Conservation (phyloP, 768 basidiomycete genomes). For the Suillus variegatus region DNA sequence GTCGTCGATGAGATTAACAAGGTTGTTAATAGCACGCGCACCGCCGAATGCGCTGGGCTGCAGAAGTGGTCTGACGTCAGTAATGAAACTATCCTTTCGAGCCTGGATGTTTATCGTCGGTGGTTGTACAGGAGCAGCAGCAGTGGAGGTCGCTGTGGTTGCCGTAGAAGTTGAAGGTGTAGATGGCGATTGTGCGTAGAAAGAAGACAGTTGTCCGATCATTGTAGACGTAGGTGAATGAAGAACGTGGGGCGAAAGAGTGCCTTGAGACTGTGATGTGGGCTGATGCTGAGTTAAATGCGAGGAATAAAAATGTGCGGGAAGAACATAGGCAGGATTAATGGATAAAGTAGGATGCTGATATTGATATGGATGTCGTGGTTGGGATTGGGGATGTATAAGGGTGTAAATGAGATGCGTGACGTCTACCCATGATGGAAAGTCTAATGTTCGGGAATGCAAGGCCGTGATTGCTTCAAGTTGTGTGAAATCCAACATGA, state of each 20-base stretch:
- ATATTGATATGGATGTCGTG: conserved; percentile 41
- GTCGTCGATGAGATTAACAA: conserved; percentile 58
- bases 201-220: conserved; percentile 36
- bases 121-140: conserved; percentile 27
- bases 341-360: conserved; percentile 44
- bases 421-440: conserved; percentile 82
- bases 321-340: conserved; percentile 42
- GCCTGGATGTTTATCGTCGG: conserved; percentile 47
- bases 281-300: conserved; percentile 25
- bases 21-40: conserved; percentile 63
- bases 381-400: conserved; percentile 42
- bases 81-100: conserved; percentile 54
- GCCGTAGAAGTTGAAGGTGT: conserved; percentile 22
- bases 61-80: conserved; percentile 56
- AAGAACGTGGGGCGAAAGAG: conserved; percentile 69
- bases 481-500: too few relatives aligned
- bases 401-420: conserved; percentile 72
- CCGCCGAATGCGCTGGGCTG: conserved; percentile 63
- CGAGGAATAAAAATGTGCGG: conserved; percentile 36
- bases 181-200: conserved; percentile 33
- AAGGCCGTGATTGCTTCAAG: conserved; percentile 66
- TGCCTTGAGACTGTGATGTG: conserved; percentile 50
- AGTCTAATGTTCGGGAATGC: conserved; percentile 63
- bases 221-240: conserved; percentile 52
- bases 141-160: conserved; percentile 22